Evolutionary conservation across 2,329 filamentous ascomycete species (phyloP), one percentile per base, ranked within the genome.

Genomic region (Blastomyces parvus): DNA sequence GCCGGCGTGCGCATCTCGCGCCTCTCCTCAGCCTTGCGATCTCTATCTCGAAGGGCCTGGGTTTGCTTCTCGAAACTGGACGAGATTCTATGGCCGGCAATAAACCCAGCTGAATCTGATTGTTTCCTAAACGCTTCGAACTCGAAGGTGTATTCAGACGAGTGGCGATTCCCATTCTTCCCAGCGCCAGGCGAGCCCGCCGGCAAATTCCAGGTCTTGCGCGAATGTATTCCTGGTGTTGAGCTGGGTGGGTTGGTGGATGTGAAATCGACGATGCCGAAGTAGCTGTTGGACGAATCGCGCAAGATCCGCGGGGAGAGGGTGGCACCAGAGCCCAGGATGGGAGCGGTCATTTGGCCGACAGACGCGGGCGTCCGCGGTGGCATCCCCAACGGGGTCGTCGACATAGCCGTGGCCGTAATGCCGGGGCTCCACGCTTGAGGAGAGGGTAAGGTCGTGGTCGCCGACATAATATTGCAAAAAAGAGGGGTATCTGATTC

Each of bases 41-140:
- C 61, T 30, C 56, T 40, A 25, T 62, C 61, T 3, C 61, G 61
- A 14, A 36, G 53, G 19, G 61, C 38, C 59, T 63, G 66, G 22
- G 64, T 50, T 55, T 63, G 19, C 46, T 30, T 56, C 27, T 64
- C 62, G 40, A 58, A 60, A 62, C 67, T 52, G 60, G 57, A 53
- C 52, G 59, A 38, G 62, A 58, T 50, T 63, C 53, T 50, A 62
- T 69, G 38, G 58, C 63, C 9, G 64, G 66, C 17, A 65, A 67
- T 7, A 61, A 58, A 25, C 56, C 56, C 42, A 63, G 59, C 25
- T 64, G 61, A 36, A 60, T 64, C 89, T n/a, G 85, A 83, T 70
- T 91, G 87, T 66, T 82, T 85, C 68, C 82, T 83, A 72, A 95
- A 93, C 2, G 88, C 88, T 72, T 93, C 90, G 66, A 89, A 93